These are phyloP conservation scores for Herpomyces periplanetae DNA, from an alignment of 2,329 filamentous ascomycete species.

Conservation along the genomic window DNA sequence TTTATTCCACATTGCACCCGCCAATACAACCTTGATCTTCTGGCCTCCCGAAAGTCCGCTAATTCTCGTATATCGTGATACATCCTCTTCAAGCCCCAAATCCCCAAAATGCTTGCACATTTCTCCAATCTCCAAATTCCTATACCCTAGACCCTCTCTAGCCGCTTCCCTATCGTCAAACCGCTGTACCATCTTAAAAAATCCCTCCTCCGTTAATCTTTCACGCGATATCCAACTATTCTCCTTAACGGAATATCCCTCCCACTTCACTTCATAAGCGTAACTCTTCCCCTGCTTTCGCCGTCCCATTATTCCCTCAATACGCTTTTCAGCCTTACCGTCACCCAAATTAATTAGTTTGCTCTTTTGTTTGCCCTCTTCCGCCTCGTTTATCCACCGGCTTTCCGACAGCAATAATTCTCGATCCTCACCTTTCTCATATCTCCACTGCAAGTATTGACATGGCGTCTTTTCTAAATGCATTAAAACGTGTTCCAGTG, in stretches of 20 bases:
- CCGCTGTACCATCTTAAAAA: conserved; percentile 74
- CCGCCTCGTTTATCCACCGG: conserved; percentile 42
- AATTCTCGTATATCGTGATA: conserved; percentile 96
- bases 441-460: conserved; percentile 95
- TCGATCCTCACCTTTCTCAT: conserved; percentile 78
- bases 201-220: conserved; percentile 48
- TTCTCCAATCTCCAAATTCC: conserved; percentile 56
- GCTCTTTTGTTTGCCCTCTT: conserved; percentile 65
- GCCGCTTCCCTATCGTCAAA: conserved; percentile 96
- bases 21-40: conserved; percentile 95
- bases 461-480: conserved; percentile 96
- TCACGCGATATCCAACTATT: conserved; percentile 79
- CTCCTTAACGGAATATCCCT: conserved; percentile 48
- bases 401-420: conserved; percentile 95
- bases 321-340: conserved; percentile 30
- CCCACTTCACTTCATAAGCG: conserved; percentile 97
- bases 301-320: conserved; percentile 68
- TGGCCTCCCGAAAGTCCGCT: conserved; percentile 79
- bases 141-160: conserved; percentile 88
- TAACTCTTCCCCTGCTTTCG: conserved; percentile 98
- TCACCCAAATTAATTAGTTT: conserved; percentile 52
- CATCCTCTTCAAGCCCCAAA: conserved; percentile 73
- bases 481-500: conserved; percentile 96
- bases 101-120: conserved; percentile 97
- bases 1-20: conserved; percentile 93